Evolutionary conservation across 495 filamentous ascomycete species (phyloP).

Genomic region (Penicillium desertorum): DNA sequence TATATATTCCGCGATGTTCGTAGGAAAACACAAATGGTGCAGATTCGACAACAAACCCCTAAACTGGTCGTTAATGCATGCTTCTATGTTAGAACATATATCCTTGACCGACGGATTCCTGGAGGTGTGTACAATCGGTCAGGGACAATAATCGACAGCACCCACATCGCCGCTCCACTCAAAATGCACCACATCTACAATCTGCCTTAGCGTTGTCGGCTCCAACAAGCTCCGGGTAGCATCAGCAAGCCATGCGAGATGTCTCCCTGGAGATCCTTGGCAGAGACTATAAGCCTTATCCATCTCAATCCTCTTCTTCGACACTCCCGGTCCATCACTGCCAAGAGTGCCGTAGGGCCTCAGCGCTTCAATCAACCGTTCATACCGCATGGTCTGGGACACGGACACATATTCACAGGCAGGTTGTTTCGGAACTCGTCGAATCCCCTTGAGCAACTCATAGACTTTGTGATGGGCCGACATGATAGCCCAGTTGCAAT

Average conservation of each 20-base stretch:
- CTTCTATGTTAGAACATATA: not conserved
- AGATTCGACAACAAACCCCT: not conserved
- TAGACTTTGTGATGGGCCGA: no score
- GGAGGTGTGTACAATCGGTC: not conserved
- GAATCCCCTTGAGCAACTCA: no score
- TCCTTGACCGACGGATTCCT: not conserved
- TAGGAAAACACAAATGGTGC: no score
- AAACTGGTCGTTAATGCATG: not conserved
- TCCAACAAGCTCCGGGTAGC: conserved; percentile 23
- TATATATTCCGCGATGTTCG: not conserved
- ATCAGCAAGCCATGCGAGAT: no score
- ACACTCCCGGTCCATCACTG: conserved; percentile 13
- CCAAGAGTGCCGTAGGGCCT: conserved; percentile 19
- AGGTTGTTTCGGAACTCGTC: no score
- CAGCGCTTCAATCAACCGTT: conserved; percentile 16
- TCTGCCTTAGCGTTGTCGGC: conserved; percentile 18
- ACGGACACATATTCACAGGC: no score
- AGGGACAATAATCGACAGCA: conserved; percentile 24
- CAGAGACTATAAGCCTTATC: no score
- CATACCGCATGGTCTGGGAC: conserved; percentile 10
- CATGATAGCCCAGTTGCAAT: no score
- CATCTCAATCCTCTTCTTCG: no score
- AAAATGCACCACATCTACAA: conserved; percentile 28
- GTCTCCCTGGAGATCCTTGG: no score
- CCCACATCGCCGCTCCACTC: conserved; percentile 23